Base-by-base conservation (phyloP, 2,329 filamentous ascomycete species). In the Simplicillium sp. region DNA sequence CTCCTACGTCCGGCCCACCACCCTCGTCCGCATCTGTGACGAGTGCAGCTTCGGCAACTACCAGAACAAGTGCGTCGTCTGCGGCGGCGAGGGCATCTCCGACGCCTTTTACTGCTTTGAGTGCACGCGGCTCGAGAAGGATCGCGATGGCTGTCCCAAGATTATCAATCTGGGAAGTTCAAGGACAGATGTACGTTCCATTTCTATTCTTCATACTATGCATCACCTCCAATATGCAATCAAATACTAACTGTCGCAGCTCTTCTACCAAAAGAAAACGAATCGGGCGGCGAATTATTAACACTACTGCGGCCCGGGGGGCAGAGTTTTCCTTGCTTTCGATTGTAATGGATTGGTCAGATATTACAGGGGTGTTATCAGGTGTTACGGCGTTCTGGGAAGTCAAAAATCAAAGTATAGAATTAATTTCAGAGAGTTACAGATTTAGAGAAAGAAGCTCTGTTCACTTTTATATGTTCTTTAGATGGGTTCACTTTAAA, bases 31-130 rank as follows among this genome's bases (percentile, higher is more conserved):
- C 57, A 97, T 98, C 70, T 98, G 92, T 73, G 92, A 98, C 71
- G 92, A 98, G 69, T 98, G 92, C 74, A 89, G 86, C 61, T 98
- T 98, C 64, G 92, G 92, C 59, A 98, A 98, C 75, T 98, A 96
- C 72, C 92, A 97, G 70, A 98, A 98, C 72, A 98, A 98, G 66
- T 98, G 92, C 62, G 88, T 98, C 52, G 92, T 98, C 34, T 98
- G 92, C 66, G 92, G 92, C 61, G 92, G 92, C 54, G 92, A 97
- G 68, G 92, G 92, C 25, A 98, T 98, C 61, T 92, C 85, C 29
- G 92, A 98, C 62, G 92, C 92, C 38, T 97, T 97, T 65, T 98
- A 98, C 71, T 98, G 92, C 72, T 97, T 97, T 59, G 92, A 98
- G 67, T 98, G 92, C 62, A 98, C 92, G 44, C 77, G 92, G 7